Evolutionary conservation across 306 rosid genomes (phyloP), one percentile per base, ranked within the genome.

Genomic region (Lithocarpus polystachyus): DNA sequence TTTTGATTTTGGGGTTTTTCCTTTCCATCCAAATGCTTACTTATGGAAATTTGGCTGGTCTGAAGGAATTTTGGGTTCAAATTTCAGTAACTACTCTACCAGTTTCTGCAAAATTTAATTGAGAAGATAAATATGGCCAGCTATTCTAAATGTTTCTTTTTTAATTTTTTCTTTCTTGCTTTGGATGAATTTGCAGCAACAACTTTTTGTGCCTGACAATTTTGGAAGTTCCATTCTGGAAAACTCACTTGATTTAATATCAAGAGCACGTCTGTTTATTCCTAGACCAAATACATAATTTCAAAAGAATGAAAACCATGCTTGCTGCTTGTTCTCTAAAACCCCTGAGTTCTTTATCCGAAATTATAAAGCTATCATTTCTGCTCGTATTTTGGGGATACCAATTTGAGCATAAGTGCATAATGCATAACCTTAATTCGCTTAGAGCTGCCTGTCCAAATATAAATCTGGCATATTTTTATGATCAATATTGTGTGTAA

Each of bases 1-100:
- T 77, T 31, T 35, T 61, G 51, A 86, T 64, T 5, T 29, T 71
- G 57, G 52, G 74, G 56, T 65, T 71, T 71, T 67, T 67, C 62
- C 43, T 19, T 75, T 48, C 53, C 53, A 9, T 19, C n/a, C 19
- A 35, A 37, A 35, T 68, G 72, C 72, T 68, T 14, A 68, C 37
- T n/a, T 68, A 2, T 31, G n/a, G 11, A 19, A 28, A 64, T 15
- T 64, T 64, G 31, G 33, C 29, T 59, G 1, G 23, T n/a, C 18
- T 19, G 15, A 35, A 8, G 72, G 45, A 35, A 68, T 67, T 68
- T 28, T 67, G 51, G 43, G 31, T 8, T 15, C 53, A 13, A 23
- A 60, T 22, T 59, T 59, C 14, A 9, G 65, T 59, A 59, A 59
- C 11, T 19, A 59, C 3, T 23, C 23, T 1, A 59, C 3, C 65